Percentiles rank a stretch among this genome's conserved stretches.
These are phyloP conservation scores for Colletotrichum tropicicola DNA, from an alignment of 2,329 filamentous ascomycete genomes.

Conservation along the genomic window DNA sequence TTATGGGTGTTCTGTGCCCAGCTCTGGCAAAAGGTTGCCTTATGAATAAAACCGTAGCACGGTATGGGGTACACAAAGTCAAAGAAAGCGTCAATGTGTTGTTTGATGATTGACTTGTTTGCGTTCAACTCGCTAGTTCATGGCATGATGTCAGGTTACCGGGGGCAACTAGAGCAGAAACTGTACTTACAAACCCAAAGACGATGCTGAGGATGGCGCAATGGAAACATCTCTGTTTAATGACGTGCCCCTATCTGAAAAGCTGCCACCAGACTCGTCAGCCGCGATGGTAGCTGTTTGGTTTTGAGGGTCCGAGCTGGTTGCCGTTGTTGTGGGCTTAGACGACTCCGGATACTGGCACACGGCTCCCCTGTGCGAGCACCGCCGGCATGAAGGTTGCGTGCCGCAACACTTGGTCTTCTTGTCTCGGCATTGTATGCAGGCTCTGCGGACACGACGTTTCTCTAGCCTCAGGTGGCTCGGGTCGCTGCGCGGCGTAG, in stretches of 20 bases:
- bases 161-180: background rate
- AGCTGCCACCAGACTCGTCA: background rate
- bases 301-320: background rate
- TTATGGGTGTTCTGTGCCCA: constrained; percentile 20
- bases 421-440: constrained; percentile 18
- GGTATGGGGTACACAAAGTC: constrained; percentile 26
- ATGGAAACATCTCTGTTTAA: background rate
- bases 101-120: constrained; percentile 20
- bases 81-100: constrained; percentile 27
- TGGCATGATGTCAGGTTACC: background rate
- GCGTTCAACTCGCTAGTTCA: constrained; percentile 1
- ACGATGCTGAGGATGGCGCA: background rate
- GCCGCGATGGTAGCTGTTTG: background rate
- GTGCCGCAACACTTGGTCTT: constrained; percentile 27
- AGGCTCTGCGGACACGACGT: constrained; percentile 22
- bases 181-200: constrained; percentile 1
- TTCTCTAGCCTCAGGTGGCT: constrained; percentile 23
- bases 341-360: constrained; percentile 17
- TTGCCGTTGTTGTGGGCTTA: background rate
- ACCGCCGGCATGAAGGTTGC: constrained; percentile 14
- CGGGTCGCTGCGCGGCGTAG: background rate
- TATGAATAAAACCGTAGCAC: constrained; percentile 23
- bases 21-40: constrained; percentile 23
- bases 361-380: background rate
- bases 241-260: background rate